Base-by-base conservation (phyloP, 176 grass and related monocot species). In the Triticum aestivum region DNA sequence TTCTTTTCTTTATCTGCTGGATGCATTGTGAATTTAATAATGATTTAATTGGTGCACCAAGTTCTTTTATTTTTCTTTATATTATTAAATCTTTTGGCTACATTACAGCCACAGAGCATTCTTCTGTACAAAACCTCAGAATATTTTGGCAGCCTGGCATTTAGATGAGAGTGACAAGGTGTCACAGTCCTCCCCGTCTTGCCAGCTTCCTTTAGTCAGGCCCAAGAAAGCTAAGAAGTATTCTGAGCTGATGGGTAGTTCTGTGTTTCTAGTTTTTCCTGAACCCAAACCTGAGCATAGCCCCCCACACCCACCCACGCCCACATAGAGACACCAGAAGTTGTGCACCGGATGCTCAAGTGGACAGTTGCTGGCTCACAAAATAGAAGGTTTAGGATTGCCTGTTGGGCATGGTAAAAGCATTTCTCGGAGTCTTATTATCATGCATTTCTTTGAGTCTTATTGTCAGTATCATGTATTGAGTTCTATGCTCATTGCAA, bases 141-240 rank as follows among this genome's bases (percentile, higher is more conserved):
- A 84, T 44, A 69, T 61, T 59, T 5, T 8, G 13, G 34, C 5
- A 42, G 27, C 29, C 24, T 29, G 56, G 3, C 24, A 35, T 35
- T 88, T 67, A 15, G 32, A 27, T 75, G 78, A n/a, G 32, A 52
- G 30, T 13, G 13, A 17, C 15, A 33, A 75, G 20, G 13, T 41
- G 21, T 79, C 38, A 20, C 23, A 75, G 39, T 14, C 26, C 26
- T 71, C 51, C 12, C 12, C 4, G 5, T 54, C 9, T 56, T 81
- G 56, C 56, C 15, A 65, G 14, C 71, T 71, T 75, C 64, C 52
- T 82, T 75, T 29, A 75, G 3, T 76, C 4, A 73, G 79, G 61
- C 51, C 52, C 13, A 24, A 34, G 37, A 86, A 86, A 86, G 45
- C 52, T 3, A 34, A 18, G 37, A 86, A 49, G 23, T 61, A 58